Base-by-base conservation (phyloP, 352 stramenopile genomes). In the Thraustotheca clavata region DNA sequence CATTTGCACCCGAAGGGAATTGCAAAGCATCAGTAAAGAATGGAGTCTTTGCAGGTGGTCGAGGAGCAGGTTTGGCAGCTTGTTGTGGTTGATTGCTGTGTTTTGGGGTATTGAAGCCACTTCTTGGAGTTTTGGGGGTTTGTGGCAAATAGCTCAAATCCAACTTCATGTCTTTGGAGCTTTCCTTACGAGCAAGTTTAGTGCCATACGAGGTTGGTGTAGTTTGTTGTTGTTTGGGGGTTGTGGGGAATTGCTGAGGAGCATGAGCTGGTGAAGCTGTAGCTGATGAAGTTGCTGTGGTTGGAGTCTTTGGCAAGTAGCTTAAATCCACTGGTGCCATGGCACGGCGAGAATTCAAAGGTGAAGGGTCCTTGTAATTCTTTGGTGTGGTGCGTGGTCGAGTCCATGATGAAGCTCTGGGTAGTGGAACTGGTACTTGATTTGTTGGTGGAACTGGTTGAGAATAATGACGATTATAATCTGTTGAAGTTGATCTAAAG, bases 101-200 rank as follows among this genome's bases (percentile, higher is more conserved):
- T n/a, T 24, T 34, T 20, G 34, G 27, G 12, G 50, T 49, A 2
- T 20, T 40, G 35, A 38, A 31, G 4, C n/a, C 16, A 14, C 34
- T 7, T 39, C 40, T 27, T 20, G 57, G 57, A 5, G 57, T 65
- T 33, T 65, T 65, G 22, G 57, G 57, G 7, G 57, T 65, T 36
- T 65, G 57, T 7, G 57, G 57, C 20, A 65, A 43, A 46, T 65
- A 65, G 20, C 41, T 57, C 7, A 65, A 22, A n/a, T 65, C 57
- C 12, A 65, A 33, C 24, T 65, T 65, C 8, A 52, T 18, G 43
- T 52, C 43, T 18, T 52, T 52, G 43, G 9, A 18, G 43, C 43
- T 52, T 31, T 52, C 43, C 43, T 52, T 52, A 31, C 43, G 43
- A 9, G 43, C 43, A 18, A 52, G 43, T 7, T 52, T 52, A 31